Evolutionary conservation across 2,329 filamentous ascomycete species (phyloP).

Genomic region (Aspergillus japonicus): DNA sequence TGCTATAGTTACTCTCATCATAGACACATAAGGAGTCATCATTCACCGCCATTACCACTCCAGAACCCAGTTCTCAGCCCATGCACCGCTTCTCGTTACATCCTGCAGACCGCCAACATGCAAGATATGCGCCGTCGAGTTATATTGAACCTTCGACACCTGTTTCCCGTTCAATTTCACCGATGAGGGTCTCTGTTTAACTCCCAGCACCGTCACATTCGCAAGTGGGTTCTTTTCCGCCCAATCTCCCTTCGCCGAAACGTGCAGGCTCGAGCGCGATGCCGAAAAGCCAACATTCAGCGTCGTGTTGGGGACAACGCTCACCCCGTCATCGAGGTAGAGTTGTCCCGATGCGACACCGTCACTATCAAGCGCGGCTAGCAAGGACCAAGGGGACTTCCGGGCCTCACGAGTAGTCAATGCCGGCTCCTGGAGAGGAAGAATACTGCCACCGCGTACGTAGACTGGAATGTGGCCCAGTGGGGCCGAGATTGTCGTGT

Average conservation of each 20-base stretch:
- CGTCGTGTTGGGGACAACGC: conserved; percentile 56
- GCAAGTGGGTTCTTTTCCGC: conserved; percentile 58
- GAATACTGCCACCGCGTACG: conserved; percentile 64
- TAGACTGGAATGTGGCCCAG: conserved; percentile 70
- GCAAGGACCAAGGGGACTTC: conserved; percentile 64
- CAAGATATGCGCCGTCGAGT: conserved; percentile 50
- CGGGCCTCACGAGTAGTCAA: conserved; percentile 65
- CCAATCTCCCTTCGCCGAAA: conserved; percentile 53
- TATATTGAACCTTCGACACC: conserved; percentile 51
- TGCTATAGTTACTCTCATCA: neutral
- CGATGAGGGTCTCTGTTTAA: conserved; percentile 40
- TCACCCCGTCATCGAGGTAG: conserved; percentile 76
- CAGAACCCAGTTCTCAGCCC: conserved; percentile 57
- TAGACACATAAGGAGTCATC: too few relatives aligned
- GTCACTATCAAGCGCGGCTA: conserved; percentile 58
- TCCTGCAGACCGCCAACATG: conserved; percentile 52
- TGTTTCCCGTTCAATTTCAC: conserved; percentile 55
- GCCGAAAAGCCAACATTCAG: conserved; percentile 50
- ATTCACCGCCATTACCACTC: conserved; percentile 45
- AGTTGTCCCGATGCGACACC: conserved; percentile 61
- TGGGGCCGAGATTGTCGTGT: conserved; percentile 61
- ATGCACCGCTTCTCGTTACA: conserved; percentile 56
- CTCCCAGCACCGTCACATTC: conserved; percentile 64
- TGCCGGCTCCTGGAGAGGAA: conserved; percentile 67
- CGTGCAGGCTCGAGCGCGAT: conserved; percentile 46